These are phyloP conservation scores for Thermoascus crustaceus DNA, from an alignment of 2,329 filamentous ascomycete species.

Conservation along the genomic window DNA sequence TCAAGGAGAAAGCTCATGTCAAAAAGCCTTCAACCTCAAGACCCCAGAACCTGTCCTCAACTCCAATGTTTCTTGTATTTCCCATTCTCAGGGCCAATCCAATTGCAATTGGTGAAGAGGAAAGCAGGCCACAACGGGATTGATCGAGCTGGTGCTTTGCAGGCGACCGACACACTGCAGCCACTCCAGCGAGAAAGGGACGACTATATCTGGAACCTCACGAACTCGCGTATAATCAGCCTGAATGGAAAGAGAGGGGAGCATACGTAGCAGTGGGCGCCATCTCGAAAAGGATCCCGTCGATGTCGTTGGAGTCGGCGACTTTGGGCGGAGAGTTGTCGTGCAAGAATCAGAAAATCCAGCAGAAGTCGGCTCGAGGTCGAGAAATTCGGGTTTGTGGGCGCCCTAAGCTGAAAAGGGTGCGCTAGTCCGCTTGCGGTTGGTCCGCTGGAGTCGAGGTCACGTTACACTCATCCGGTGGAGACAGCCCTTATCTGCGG, in stretches of 20 bases:
- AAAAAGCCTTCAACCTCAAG: conserved; percentile 64
- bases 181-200: conserved; percentile 69
- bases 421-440: conserved; percentile 15
- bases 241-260: conserved; percentile 29
- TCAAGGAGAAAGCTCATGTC: conserved; percentile 66
- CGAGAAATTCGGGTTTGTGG: conserved; percentile 29
- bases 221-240: conserved; percentile 32
- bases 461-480: conserved; percentile 5
- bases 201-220: conserved; percentile 65
- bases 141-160: conserved; percentile 68
- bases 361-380: too few species aligned
- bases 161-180: conserved; percentile 30
- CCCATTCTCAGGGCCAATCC: conserved; percentile 20
- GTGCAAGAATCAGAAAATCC: conserved; percentile 19
- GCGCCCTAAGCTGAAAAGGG: conserved; percentile 7
- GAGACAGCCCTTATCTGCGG: conserved; percentile 19
- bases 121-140: conserved; percentile 43
- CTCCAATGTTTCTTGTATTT: conserved; percentile 37
- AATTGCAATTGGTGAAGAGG: conserved; percentile 12
- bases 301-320: conserved; percentile 34
- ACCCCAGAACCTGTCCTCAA: conserved; percentile 58
- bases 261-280: conserved; percentile 55
- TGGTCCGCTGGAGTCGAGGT: conserved; percentile 2
- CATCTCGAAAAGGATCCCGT: conserved; percentile 49
- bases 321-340: conserved; percentile 31